Percentiles rank a stretch among this genome's conserved stretches.
Evolutionary conservation across 2,329 filamentous ascomycete species (phyloP).

Genomic region (Alternaria conjuncta): DNA sequence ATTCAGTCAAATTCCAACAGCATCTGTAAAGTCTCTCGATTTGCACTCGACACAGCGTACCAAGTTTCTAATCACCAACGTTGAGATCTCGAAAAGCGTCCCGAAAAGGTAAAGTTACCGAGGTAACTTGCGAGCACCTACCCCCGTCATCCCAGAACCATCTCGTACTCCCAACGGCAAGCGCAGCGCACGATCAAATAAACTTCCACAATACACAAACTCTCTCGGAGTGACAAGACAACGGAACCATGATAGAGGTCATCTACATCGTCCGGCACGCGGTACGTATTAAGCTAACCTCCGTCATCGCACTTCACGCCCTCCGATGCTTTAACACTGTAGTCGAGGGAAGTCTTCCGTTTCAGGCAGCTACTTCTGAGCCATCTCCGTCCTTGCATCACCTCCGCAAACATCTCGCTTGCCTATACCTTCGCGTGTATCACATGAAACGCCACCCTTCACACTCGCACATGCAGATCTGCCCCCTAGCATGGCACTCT

Average conservation of each 20-base stretch:
- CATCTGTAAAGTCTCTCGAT: background rate
- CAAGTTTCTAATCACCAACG: background rate
- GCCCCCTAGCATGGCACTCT: conserved; percentile 19
- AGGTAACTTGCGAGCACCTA: conserved; percentile 9
- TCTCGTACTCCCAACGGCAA: conserved; percentile 15
- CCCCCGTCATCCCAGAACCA: conserved; percentile 1
- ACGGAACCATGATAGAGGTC: conserved; percentile 50
- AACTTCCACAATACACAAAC: background rate
- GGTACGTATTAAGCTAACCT: conserved; percentile 49
- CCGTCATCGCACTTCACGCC: conserved; percentile 11
- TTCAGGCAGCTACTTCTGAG: conserved; percentile 5
- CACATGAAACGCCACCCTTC: conserved; percentile 7
- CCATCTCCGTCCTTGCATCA: conserved; percentile 15
- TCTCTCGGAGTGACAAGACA: background rate
- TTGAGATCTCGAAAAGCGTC: background rate
- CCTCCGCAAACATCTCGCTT: conserved; percentile 1
- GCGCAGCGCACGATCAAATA: conserved; percentile 11
- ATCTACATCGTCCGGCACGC: conserved; percentile 60
- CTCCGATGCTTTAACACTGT: conserved; percentile 12
- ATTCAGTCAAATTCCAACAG: background rate
- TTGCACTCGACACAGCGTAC: background rate
- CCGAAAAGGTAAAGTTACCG: conserved; percentile 16
- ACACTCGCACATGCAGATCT: background rate
- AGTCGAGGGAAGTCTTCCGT: conserved; percentile 15
- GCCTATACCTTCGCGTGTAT: conserved; percentile 6